Evolutionary conservation across 768 basidiomycete species (phyloP).

Genomic region (Boletus sp.): DNA sequence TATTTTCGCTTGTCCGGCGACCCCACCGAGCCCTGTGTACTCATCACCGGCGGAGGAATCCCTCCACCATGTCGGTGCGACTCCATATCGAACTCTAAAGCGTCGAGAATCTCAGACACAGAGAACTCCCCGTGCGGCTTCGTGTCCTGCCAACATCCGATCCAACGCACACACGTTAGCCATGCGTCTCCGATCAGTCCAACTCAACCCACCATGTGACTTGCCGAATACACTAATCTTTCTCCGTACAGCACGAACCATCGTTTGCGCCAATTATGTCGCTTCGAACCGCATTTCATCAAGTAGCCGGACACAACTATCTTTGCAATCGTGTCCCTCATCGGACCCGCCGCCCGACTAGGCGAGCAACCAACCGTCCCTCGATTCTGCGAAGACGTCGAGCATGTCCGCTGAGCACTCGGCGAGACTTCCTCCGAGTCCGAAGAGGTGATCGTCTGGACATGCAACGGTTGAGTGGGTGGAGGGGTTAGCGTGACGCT

Average conservation of each 20-base stretch:
- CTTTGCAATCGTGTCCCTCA: constrained; percentile 62
- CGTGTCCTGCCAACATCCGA: constrained; percentile 60
- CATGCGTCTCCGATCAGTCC: constrained; percentile 9
- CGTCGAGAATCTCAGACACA: constrained; percentile 83
- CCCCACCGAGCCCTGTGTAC: constrained; percentile 35
- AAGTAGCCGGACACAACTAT: constrained; percentile 85
- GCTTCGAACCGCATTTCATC: constrained; percentile 93
- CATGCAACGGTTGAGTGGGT: constrained; percentile 41
- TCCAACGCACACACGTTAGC: constrained; percentile 7
- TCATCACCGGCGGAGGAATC: constrained; percentile 30
- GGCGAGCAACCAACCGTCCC: constrained; percentile 43
- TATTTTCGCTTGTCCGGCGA: constrained; percentile 42
- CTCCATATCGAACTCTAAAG: constrained; percentile 79
- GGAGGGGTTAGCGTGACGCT: constrained; percentile 41
- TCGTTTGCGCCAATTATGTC: constrained; percentile 93
- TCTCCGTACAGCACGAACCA: constrained; percentile 96
- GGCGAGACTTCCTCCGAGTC: constrained; percentile 75
- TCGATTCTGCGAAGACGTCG: constrained; percentile 45
- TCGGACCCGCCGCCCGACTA: constrained; percentile 32
- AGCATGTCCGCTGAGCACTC: constrained; percentile 39
- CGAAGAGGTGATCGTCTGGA: constrained; percentile 62
- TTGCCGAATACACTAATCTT: constrained; percentile 81
- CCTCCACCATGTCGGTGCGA: constrained; percentile 43
- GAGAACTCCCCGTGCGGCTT: constrained; percentile 86
- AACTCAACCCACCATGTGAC: constrained; percentile 80